phyloP scores from a whole-genome alignment of 495 filamentous ascomycete genomes.

The Bathelium albidoporum region DNA sequence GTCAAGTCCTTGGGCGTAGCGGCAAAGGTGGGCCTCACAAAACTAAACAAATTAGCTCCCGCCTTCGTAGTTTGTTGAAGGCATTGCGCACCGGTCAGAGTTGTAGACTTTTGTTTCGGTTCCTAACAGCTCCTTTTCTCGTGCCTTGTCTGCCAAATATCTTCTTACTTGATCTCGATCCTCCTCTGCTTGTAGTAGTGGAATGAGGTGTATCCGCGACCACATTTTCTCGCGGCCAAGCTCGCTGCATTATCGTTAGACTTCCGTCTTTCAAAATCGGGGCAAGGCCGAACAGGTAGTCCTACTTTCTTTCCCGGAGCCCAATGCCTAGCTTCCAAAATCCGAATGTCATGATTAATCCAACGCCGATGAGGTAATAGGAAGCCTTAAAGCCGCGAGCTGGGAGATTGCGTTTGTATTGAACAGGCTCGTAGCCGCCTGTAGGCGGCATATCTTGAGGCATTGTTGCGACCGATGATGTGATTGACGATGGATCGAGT shows the following conservation, averaged over 20 bases:
- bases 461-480: slow-evolving; percentile 38
- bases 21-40: slow-evolving; percentile 61
- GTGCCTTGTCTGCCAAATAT: slow-evolving; percentile 70
- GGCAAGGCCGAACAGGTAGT: too few relatives aligned
- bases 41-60: slow-evolving; percentile 35
- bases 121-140: slow-evolving; percentile 83
- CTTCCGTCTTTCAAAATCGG: too few relatives aligned
- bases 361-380: slow-evolving; percentile 63
- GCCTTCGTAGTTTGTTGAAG: not conserved
- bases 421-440: slow-evolving; percentile 89
- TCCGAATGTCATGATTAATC: slow-evolving; percentile 71
- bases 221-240: slow-evolving; percentile 96
- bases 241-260: slow-evolving; percentile 49
- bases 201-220: slow-evolving; percentile 85
- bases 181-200: slow-evolving; percentile 86
- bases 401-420: slow-evolving; percentile 97
- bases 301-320: slow-evolving; percentile 79
- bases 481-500: too few relatives aligned
- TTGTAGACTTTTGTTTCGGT: slow-evolving; percentile 73
- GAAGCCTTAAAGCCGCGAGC: slow-evolving; percentile 79
- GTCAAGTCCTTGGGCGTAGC: slow-evolving; percentile 44
- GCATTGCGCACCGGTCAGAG: slow-evolving; percentile 61
- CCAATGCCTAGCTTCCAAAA: slow-evolving; percentile 73
- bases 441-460: slow-evolving; percentile 85
- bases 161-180: slow-evolving; percentile 87